These are phyloP conservation scores for Helianthus tuberosus DNA, from an alignment of 129 eudicot genomes.

Conservation along the genomic window DNA sequence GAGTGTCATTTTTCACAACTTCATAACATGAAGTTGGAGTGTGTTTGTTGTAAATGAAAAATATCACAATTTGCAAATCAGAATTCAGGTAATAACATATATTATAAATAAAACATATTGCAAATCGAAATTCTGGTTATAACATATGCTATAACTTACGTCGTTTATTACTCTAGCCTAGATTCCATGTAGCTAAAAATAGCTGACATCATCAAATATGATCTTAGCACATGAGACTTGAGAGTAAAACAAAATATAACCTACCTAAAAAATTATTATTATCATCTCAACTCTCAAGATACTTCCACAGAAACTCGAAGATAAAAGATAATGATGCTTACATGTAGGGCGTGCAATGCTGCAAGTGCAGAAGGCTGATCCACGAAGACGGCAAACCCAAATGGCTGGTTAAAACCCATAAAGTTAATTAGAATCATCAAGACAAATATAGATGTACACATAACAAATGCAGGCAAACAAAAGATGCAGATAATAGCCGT, in stretches of 20 bases:
- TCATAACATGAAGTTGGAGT: slow-evolving; percentile 4
- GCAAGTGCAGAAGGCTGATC: slow-evolving; percentile 90
- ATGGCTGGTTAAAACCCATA: slow-evolving; percentile 63
- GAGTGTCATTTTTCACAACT: neutral
- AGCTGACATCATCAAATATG: neutral
- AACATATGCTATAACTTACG: neutral
- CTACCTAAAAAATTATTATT: neutral
- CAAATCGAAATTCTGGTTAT: neutral
- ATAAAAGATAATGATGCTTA: slow-evolving; percentile 40
- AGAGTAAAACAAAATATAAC: neutral
- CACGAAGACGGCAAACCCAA: slow-evolving; percentile 91
- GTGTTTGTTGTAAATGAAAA: neutral
- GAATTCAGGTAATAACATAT: neutral
- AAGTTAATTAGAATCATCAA: slow-evolving; percentile 23
- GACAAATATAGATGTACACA: neutral
- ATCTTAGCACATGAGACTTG: neutral
- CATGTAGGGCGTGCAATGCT: slow-evolving; percentile 87
- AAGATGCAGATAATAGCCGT: slow-evolving; percentile 5
- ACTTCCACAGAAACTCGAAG: neutral
- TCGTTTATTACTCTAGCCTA: slow-evolving; percentile 1
- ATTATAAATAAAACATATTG: neutral
- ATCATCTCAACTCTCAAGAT: neutral
- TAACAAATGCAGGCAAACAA: neutral
- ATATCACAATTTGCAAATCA: neutral
- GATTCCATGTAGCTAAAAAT: neutral